These are phyloP conservation scores for Boletellus sp. DNA, from an alignment of 768 basidiomycete species.

Conservation along the genomic window DNA sequence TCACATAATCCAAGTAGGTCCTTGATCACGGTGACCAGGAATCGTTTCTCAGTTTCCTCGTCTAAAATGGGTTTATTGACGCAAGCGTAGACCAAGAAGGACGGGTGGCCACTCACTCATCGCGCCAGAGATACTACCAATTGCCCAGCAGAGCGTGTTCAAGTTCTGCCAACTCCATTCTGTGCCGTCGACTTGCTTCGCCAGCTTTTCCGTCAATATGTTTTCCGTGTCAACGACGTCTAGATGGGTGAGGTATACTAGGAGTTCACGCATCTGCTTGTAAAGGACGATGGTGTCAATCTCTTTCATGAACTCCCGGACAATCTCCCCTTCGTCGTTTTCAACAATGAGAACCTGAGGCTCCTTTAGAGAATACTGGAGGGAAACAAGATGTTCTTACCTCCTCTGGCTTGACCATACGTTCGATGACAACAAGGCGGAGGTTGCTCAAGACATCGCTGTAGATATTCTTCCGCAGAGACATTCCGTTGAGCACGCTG, in stretches of 20 bases:
- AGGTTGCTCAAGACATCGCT: constrained; percentile 92
- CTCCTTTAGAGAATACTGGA: constrained; percentile 5
- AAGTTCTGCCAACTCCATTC: constrained; percentile 99
- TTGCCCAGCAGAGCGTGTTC: constrained; percentile 99
- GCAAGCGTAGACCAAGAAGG: neutral
- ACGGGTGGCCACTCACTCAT: constrained; percentile 72
- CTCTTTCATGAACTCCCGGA: constrained; percentile 99
- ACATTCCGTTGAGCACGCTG: constrained; percentile 71
- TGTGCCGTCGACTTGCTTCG: constrained; percentile 94
- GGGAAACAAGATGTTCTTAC: constrained; percentile 39
- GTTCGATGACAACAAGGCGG: constrained; percentile 92
- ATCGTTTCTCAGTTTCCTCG: constrained; percentile 98
- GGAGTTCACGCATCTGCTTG: constrained; percentile 96
- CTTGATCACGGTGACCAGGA: constrained; percentile 98
- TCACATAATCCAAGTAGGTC: constrained; percentile 96
- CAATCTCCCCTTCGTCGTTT: constrained; percentile 99
- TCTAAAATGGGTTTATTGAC: constrained; percentile 44
- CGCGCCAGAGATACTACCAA: constrained; percentile 97
- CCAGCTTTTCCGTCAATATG: constrained; percentile 94
- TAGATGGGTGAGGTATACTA: constrained; percentile 96
- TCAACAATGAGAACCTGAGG: constrained; percentile 92
- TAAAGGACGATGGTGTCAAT: constrained; percentile 97
- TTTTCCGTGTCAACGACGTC: constrained; percentile 96
- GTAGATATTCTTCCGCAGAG: constrained; percentile 90
- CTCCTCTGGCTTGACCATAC: constrained; percentile 99